Conservation (phyloP, 768 basidiomycete species). For the Suillus hirtellus region DNA sequence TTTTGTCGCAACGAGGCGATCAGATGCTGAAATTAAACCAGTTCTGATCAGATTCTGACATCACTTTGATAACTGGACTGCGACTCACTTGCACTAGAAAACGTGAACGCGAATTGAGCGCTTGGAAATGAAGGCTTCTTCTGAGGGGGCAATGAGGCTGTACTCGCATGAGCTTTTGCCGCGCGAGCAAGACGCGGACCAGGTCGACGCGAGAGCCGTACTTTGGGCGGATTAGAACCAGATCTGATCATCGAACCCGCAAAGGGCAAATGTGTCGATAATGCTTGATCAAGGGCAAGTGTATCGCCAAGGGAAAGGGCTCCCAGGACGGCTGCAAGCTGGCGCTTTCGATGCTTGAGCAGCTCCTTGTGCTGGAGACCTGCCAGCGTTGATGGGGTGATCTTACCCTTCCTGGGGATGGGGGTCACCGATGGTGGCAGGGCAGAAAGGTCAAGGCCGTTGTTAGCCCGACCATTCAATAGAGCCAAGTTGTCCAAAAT, state of each 20-base stretch:
- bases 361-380: constrained; percentile 77
- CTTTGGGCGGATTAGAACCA: constrained; percentile 32
- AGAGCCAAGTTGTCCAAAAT: constrained; percentile 27
- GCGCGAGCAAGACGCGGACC: constrained; percentile 53
- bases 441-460: constrained; percentile 22
- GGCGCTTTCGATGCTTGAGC: constrained; percentile 65
- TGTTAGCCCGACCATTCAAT: constrained; percentile 27
- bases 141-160: constrained; percentile 9
- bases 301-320: constrained; percentile 67
- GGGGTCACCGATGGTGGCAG: constrained; percentile 24
- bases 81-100: constrained; percentile 72
- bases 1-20: constrained; percentile 67
- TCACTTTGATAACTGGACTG: constrained; percentile 23
- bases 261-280: constrained; percentile 47
- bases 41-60: constrained; percentile 28
- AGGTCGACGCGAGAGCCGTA: constrained; percentile 57
- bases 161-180: constrained; percentile 25
- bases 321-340: constrained; percentile 69
- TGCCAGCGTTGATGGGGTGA: constrained; percentile 62
- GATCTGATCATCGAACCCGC: constrained; percentile 37
- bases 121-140: constrained; percentile 47
- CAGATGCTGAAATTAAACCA: constrained; percentile 55
- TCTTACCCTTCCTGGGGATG: constrained; percentile 40
- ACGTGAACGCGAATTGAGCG: constrained; percentile 60
- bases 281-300: constrained; percentile 75